Evolutionary conservation across 2,329 filamentous ascomycete genomes (phyloP).

Genomic region (Biscogniauxia marginata): DNA sequence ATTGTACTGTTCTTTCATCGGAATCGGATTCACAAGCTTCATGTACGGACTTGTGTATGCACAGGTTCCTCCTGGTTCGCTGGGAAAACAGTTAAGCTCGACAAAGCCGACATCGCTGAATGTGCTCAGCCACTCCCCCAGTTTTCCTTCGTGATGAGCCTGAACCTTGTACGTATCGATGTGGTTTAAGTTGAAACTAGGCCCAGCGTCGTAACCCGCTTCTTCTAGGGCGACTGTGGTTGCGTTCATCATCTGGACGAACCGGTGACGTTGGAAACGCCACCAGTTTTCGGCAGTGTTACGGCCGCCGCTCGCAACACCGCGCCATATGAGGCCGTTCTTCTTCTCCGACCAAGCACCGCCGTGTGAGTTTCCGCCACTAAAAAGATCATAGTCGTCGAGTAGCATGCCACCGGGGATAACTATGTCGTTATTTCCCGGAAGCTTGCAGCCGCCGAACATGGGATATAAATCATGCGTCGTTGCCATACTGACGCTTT

Average conservation of each 20-base stretch:
- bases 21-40: conserved; percentile 30
- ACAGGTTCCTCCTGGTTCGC: conserved; percentile 31
- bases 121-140: conserved; percentile 42
- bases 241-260: conserved; percentile 66
- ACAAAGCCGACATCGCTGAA: conserved; percentile 47
- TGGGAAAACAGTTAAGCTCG: conserved; percentile 38
- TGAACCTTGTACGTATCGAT: conserved; percentile 41
- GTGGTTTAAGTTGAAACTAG: conserved; percentile 43
- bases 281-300: conserved; percentile 55
- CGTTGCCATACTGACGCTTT: conserved; percentile 49
- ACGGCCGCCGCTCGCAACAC: conserved; percentile 59
- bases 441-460: conserved; percentile 62
- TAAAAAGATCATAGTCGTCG: conserved; percentile 54
- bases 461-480: conserved; percentile 57
- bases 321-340: conserved; percentile 59
- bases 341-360: conserved; percentile 56
- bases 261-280: conserved; percentile 67
- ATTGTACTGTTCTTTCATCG: conserved; percentile 50
- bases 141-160: conserved; percentile 26
- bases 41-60: conserved; percentile 40
- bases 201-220: conserved; percentile 36
- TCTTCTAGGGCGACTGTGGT: conserved; percentile 52
- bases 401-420: conserved; percentile 66
- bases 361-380: conserved; percentile 53
- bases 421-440: conserved; percentile 62